phyloP scores from a whole-genome alignment of 2,329 filamentous ascomycete genomes.

The Aspergillus arachidicola region DNA sequence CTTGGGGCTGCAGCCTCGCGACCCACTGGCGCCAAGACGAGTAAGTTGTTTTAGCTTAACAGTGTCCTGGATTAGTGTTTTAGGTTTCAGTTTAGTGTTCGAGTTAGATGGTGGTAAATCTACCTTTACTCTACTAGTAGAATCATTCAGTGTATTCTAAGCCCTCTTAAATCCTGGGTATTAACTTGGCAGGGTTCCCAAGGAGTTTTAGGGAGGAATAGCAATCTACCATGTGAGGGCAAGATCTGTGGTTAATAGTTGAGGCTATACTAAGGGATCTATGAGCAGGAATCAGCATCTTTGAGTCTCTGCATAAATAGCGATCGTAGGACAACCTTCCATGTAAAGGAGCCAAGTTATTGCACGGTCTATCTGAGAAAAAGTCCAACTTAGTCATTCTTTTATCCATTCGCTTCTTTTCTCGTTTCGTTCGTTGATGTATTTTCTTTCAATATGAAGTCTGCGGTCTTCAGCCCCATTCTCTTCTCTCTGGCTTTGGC shows the following conservation, averaged over 20 bases:
- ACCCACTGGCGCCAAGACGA: not conserved
- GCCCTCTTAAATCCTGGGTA: not conserved
- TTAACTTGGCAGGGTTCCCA: slow-evolving; percentile 1
- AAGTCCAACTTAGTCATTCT: not conserved
- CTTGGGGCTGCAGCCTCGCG: not conserved
- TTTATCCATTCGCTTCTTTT: not conserved
- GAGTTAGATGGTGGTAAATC: not conserved
- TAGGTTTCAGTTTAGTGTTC: not conserved
- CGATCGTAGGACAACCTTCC: not conserved
- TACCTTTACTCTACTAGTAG: not conserved
- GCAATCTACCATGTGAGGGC: not conserved
- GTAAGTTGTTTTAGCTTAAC: not conserved
- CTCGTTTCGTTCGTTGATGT: not conserved
- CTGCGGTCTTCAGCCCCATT: not conserved
- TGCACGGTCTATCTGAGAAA: not conserved
- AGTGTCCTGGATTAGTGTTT: not conserved
- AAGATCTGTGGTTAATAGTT: not conserved
- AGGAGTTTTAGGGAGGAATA: not conserved
- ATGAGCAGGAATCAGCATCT: slow-evolving; percentile 1
- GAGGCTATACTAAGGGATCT: not conserved
- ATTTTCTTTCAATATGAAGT: not conserved
- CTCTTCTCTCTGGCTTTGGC: not conserved
- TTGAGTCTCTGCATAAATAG: not conserved
- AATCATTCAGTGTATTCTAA: not conserved
- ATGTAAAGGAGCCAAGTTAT: not conserved